phyloP scores from a whole-genome alignment of 2,329 filamentous ascomycete species.

The Peltaster fructicola region DNA sequence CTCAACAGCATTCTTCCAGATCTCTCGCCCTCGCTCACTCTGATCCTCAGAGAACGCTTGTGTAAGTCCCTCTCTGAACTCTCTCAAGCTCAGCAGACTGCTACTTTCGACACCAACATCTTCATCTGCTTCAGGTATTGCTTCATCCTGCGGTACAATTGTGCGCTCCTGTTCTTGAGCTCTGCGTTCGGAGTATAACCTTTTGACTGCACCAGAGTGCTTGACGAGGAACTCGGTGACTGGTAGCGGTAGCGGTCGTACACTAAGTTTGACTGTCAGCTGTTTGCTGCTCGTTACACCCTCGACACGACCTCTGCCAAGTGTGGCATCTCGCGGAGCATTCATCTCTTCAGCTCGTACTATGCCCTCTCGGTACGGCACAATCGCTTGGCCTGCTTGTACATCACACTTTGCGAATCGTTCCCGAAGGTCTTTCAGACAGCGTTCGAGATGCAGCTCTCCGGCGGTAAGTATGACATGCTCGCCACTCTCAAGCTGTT shows the following conservation, averaged over 20 bases:
- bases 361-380: conserved; percentile 88
- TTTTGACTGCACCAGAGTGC: conserved; percentile 62
- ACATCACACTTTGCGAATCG: conserved; percentile 89
- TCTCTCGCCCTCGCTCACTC: conserved; percentile 55
- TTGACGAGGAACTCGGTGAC: conserved; percentile 77
- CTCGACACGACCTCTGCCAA: conserved; percentile 67
- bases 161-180: conserved; percentile 27
- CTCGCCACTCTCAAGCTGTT: conserved; percentile 81
- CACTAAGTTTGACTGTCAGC: conserved; percentile 56
- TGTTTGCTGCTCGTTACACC: conserved; percentile 71
- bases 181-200: conserved; percentile 55
- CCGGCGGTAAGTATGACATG: conserved; percentile 90
- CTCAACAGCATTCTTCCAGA: conserved; percentile 61
- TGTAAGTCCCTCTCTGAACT: conserved; percentile 60
- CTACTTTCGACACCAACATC: conserved; percentile 33
- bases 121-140: conserved; percentile 23
- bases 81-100: conserved; percentile 48
- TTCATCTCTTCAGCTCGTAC: conserved; percentile 78
- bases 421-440: conserved; percentile 80
- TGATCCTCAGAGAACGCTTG: conserved; percentile 53
- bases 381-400: conserved; percentile 82
- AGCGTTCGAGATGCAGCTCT: conserved; percentile 84
- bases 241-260: conserved; percentile 57
- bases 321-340: conserved; percentile 64
- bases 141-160: conserved; percentile 22